phyloP scores from a whole-genome alignment of 2,329 filamentous ascomycete species.

The Fusarium heterosporum region DNA sequence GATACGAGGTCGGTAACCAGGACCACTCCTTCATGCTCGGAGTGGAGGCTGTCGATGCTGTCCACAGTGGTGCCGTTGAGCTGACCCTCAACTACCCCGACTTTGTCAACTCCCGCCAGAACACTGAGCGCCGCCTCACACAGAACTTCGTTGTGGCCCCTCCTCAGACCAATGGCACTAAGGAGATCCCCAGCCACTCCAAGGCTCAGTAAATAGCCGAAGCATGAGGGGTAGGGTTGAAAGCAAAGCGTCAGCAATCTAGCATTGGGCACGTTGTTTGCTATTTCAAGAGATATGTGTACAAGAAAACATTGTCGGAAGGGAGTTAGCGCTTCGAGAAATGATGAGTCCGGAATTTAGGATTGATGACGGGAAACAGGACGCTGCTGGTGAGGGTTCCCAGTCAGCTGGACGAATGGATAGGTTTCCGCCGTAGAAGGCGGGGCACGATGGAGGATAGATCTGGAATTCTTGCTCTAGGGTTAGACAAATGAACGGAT shows the following conservation, averaged over 20 bases:
- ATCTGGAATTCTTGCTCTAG: conserved; percentile 39
- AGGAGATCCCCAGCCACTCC: conserved; percentile 55
- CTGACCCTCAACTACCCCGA: conserved; percentile 96
- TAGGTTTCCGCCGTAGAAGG: conserved; percentile 34
- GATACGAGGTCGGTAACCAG: conserved; percentile 97
- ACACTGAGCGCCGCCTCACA: conserved; percentile 61
- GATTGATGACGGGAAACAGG: conserved; percentile 44
- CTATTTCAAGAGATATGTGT: conserved; percentile 43
- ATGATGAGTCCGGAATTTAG: conserved; percentile 43
- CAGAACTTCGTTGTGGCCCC: conserved; percentile 58
- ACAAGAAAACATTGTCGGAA: conserved; percentile 41
- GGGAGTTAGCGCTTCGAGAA: conserved; percentile 35
- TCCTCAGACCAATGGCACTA: conserved; percentile 52
- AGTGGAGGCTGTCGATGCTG: conserved; percentile 91
- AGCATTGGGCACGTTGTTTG: conserved; percentile 39
- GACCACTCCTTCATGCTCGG: conserved; percentile 98
- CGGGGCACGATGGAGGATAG: conserved; percentile 45
- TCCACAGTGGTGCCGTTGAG: conserved; percentile 89
- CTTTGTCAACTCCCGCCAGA: conserved; percentile 86
- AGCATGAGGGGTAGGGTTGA: conserved; percentile 44
- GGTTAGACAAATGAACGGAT: conserved; percentile 48
- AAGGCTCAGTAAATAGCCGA: conserved; percentile 48
- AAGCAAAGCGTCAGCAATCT: conserved; percentile 30
- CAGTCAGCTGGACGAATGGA: conserved; percentile 40
- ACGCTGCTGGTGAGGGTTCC: conserved; percentile 38